phyloP scores from a whole-genome alignment of 768 basidiomycete genomes.

The Serendipita indica region DNA sequence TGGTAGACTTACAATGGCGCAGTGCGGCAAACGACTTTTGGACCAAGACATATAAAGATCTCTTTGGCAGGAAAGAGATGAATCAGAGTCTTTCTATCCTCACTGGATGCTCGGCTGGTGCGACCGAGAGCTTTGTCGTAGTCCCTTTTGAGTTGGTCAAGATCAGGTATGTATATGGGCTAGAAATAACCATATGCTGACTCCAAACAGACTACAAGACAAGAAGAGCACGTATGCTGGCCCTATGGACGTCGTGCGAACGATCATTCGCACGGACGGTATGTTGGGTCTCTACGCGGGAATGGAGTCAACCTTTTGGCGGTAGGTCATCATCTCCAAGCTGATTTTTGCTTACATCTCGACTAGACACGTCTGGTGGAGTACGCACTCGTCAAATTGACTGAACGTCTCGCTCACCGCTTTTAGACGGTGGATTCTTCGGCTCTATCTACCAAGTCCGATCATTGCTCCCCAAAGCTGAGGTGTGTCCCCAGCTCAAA shows the following conservation, averaged over 20 bases:
- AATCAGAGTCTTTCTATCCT: constrained; percentile 72
- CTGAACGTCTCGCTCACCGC: background rate
- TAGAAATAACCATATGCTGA: background rate
- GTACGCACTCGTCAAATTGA: background rate
- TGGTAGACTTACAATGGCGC: constrained; percentile 12
- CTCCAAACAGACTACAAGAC: constrained; percentile 58
- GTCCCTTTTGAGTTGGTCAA: constrained; percentile 92
- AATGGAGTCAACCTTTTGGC: constrained; percentile 97
- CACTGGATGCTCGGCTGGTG: constrained; percentile 89
- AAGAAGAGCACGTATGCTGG: constrained; percentile 82
- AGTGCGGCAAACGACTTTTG: constrained; percentile 89
- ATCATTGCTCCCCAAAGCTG: constrained; percentile 63
- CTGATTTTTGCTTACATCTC: background rate
- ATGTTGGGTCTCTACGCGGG: constrained; percentile 78
- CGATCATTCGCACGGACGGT: constrained; percentile 64
- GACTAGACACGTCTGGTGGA: constrained; percentile 64
- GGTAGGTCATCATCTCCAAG: constrained; percentile 30
- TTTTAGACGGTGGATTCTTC: constrained; percentile 10
- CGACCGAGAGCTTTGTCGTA: constrained; percentile 82
- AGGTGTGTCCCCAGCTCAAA: constrained; percentile 33
- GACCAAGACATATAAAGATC: constrained; percentile 60
- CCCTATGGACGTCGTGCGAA: constrained; percentile 78
- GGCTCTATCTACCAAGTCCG: constrained; percentile 72
- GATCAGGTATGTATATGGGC: constrained; percentile 41
- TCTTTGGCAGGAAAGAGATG: constrained; percentile 68